These are phyloP conservation scores for Pharnaceum exiguum DNA, from an alignment of 148 eudicot genomes.

Conservation along the genomic window DNA sequence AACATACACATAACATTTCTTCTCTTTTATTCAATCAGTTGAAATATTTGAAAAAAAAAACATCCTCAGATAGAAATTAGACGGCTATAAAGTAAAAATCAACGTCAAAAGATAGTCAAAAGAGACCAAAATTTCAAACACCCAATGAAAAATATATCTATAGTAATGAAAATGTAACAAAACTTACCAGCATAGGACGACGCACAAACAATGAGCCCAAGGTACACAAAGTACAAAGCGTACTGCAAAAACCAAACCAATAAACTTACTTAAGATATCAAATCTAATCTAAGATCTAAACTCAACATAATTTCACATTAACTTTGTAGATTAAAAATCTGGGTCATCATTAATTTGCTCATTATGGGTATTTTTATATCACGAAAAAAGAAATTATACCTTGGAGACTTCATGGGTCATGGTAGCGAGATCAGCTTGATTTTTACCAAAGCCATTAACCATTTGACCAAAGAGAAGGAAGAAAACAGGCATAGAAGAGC, in stretches of 20 bases:
- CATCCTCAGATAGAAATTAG: too few relatives aligned
- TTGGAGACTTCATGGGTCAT: slow-evolving; percentile 94
- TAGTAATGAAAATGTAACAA: background rate
- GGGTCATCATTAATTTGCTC: too few relatives aligned
- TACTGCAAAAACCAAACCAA: slow-evolving; percentile 51
- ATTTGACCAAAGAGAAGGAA: slow-evolving; percentile 86
- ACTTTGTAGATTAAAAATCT: background rate
- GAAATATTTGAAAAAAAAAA: too few relatives aligned
- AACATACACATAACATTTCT: too few relatives aligned
- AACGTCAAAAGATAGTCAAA: too few relatives aligned
- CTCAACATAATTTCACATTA: background rate
- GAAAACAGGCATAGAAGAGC: slow-evolving; percentile 97
- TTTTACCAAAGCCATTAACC: slow-evolving; percentile 95
- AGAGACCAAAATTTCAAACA: background rate
- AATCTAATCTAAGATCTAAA: slow-evolving; percentile 22
- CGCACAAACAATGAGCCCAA: slow-evolving; percentile 86
- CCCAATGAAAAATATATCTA: background rate
- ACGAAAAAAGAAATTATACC: slow-evolving; percentile 31
- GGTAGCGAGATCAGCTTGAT: slow-evolving; percentile 69
- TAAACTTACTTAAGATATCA: background rate
- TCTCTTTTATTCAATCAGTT: too few relatives aligned
- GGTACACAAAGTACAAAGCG: slow-evolving; percentile 89
- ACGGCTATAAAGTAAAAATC: too few relatives aligned
- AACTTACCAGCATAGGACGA: slow-evolving; percentile 90
- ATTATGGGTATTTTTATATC: background rate